Base-by-base conservation (phyloP, 1,284 basidiomycete species). In the Wolfiporia cocos region DNA sequence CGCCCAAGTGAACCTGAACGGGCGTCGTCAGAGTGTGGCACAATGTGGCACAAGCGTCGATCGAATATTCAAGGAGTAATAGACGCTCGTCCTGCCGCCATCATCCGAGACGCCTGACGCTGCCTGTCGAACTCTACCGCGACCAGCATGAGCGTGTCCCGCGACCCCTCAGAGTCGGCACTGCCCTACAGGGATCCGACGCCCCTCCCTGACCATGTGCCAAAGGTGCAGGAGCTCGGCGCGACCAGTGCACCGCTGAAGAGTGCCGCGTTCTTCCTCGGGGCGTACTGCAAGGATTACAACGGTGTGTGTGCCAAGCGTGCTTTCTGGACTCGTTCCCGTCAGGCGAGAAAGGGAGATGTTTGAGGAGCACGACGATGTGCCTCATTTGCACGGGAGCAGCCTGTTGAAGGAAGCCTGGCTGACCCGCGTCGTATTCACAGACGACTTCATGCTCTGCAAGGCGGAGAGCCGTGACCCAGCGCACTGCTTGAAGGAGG, bases 361-460 rank as follows among this genome's bases (percentile, higher is more conserved):
- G n/a, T n/a, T n/a, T n/a, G n/a, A n/a, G n/a, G n/a, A n/a, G n/a
- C n/a, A n/a, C n/a, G n/a, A n/a, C n/a, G n/a, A n/a, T n/a, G n/a
- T n/a, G n/a, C n/a, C n/a, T n/a, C n/a, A n/a, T n/a, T n/a, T n/a
- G n/a, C n/a, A n/a, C n/a, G n/a, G n/a, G n/a, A n/a, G n/a, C n/a
- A n/a, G n/a, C n/a, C n/a, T n/a, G n/a, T n/a, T n/a, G n/a, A n/a
- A n/a, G n/a, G n/a, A n/a, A n/a, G n/a, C n/a, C n/a, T n/a, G 26
- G 32, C 38, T 41, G 11, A 20, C 20, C 34, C 31, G 23, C 45
- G 42, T 46, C 43, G 11, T 14, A 6, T 37, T 28, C 42, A 34
- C 60, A 96, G 93, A 97, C 79, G 95, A 99, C 71, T 99, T 98
- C 61, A 97, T 99, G 92, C 86, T 98, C 44, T 99, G 96, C 80